Conservation (phyloP, 805 yeast genomes). For the Ogataea pilisensis region DNA sequence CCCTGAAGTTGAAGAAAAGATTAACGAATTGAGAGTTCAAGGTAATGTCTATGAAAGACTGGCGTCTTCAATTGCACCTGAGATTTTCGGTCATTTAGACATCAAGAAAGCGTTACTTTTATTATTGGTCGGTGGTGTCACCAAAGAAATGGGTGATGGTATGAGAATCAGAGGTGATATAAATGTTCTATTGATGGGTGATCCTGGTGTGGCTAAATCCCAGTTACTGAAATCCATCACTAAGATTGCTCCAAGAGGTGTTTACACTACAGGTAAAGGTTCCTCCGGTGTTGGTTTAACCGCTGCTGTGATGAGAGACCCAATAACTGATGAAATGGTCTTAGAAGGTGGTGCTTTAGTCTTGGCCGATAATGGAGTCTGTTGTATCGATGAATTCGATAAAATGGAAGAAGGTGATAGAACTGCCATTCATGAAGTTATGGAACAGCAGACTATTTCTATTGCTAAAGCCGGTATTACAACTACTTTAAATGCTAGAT, state of each 20-base stretch:
- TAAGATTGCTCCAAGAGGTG: conserved; percentile 93
- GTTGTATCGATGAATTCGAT: conserved; percentile 98
- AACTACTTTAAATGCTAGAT: conserved; percentile 91
- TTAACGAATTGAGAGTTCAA: conserved; percentile 48
- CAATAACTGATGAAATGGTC: conserved; percentile 98
- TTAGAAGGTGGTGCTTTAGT: conserved; percentile 98
- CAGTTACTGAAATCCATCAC: conserved; percentile 88
- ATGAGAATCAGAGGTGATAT: conserved; percentile 97
- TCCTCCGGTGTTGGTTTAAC: conserved; percentile 98
- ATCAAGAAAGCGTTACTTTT: conserved; percentile 86
- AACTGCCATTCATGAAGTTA: conserved; percentile 97
- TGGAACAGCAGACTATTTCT: conserved; percentile 98
- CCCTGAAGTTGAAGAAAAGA: conserved; percentile 49
- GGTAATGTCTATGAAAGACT: conserved; percentile 78
- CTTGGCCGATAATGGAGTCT: conserved; percentile 93
- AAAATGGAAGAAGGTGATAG: conserved; percentile 97
- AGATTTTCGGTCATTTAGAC: conserved; percentile 90
- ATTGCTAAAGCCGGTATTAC: conserved; percentile 97
- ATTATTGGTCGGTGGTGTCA: conserved; percentile 90
- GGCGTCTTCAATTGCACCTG: conserved; percentile 93
- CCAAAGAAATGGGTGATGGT: conserved; percentile 93
- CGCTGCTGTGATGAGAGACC: conserved; percentile 98
- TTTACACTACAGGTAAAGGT: conserved; percentile 97
- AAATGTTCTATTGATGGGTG: conserved; percentile 95
- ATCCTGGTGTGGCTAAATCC: conserved; percentile 99